Evolutionary conservation across 805 yeast species (phyloP).

Genomic region (Ogataea neopini): DNA sequence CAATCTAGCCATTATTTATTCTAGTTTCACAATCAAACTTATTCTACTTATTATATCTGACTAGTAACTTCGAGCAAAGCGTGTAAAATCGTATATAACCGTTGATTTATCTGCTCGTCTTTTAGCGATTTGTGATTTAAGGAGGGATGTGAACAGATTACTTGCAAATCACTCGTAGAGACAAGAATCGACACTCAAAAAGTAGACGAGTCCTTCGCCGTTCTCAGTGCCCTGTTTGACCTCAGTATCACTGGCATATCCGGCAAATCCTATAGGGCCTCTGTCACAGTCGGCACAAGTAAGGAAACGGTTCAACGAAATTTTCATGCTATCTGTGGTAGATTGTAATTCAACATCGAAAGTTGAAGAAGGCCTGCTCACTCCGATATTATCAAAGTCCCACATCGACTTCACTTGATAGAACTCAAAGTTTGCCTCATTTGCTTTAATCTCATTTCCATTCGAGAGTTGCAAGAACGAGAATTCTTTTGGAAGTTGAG

Average conservation of each 20-base stretch:
- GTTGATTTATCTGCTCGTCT: too few species aligned
- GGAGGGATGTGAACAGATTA: too few species aligned
- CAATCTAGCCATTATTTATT: slow-evolving; percentile 9
- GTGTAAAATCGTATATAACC: too few species aligned
- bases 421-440: slow-evolving; percentile 23
- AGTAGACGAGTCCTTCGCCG: slow-evolving; percentile 19
- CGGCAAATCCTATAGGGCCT: slow-evolving; percentile 77
- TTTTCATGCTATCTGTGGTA: slow-evolving; percentile 21
- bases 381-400: slow-evolving; percentile 82
- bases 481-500: background rate
- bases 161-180: slow-evolving; percentile 14
- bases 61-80: too few species aligned
- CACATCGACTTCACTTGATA: slow-evolving; percentile 58
- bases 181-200: slow-evolving; percentile 17
- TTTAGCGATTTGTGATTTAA: too few species aligned
- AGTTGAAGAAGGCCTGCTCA: slow-evolving; percentile 44
- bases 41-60: slow-evolving; percentile 9
- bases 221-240: slow-evolving; percentile 11
- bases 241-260: too few species aligned
- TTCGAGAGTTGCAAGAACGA: slow-evolving; percentile 10
- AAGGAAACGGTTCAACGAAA: slow-evolving; percentile 50
- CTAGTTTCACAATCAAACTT: slow-evolving; percentile 11
- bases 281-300: slow-evolving; percentile 77
- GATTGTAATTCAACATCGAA: slow-evolving; percentile 13
- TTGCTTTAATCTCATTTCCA: background rate